phyloP scores from a whole-genome alignment of 306 rosid species.

The Phaseolus lunatus region DNA sequence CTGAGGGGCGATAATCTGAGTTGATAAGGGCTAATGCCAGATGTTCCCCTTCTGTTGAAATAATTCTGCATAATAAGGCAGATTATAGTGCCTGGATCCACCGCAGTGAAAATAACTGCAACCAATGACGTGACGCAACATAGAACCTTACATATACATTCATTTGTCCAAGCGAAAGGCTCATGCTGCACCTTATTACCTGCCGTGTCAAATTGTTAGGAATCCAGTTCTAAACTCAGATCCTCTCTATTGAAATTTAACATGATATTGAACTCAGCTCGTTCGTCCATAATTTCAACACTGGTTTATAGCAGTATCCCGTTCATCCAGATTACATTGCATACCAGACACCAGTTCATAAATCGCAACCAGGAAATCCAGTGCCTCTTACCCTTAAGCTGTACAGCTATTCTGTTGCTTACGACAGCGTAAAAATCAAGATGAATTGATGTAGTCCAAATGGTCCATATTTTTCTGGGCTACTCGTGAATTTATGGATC shows the following conservation, averaged over 20 bases:
- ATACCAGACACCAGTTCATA: not conserved
- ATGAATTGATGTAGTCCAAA: slow-evolving; percentile 4
- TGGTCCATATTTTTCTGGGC: not conserved
- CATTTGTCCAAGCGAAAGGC: not conserved
- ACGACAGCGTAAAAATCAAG: not conserved
- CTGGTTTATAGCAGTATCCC: no score
- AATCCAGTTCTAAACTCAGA: not conserved
- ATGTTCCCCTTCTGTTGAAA: slow-evolving; percentile 11
- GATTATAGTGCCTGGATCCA: not conserved
- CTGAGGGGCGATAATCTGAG: not conserved
- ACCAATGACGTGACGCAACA: not conserved
- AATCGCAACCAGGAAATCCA: not conserved
- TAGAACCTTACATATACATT: not conserved
- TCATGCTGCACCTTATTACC: not conserved
- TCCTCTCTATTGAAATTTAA: not conserved
- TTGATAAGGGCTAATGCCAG: not conserved
- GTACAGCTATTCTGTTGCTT: not conserved
- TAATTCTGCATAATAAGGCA: not conserved
- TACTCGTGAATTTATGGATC: not conserved
- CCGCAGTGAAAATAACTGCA: not conserved
- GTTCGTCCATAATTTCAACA: not conserved
- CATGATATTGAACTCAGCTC: not conserved
- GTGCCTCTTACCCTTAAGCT: not conserved
- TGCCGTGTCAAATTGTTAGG: not conserved
- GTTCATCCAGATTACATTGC: not conserved